These are phyloP conservation scores for Skeletonema marinoi DNA, from an alignment of 108 stramenopile species.

Conservation along the genomic window DNA sequence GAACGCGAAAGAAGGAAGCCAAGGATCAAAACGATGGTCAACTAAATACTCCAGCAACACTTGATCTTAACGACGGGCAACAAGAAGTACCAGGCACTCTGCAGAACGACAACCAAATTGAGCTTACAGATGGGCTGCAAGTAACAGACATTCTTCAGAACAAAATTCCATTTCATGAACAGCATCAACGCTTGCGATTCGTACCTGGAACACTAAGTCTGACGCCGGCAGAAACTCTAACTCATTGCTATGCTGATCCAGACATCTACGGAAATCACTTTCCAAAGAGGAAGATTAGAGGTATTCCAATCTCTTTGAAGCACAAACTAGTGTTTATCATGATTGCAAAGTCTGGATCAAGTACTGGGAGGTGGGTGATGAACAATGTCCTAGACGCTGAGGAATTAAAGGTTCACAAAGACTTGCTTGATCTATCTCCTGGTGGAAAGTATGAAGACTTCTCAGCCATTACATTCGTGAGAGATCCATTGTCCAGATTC, in stretches of 20 bases:
- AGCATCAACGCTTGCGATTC: conserved; percentile 15
- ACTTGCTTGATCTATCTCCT: not conserved
- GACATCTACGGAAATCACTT: conserved; percentile 25
- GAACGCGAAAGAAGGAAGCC: not conserved
- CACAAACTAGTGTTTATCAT: conserved; percentile 35
- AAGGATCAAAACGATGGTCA: not conserved
- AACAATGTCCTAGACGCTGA: conserved; percentile 27
- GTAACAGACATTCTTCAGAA: not conserved
- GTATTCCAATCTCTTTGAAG: conserved; percentile 31
- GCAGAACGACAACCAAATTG: not conserved
- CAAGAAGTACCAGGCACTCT: not conserved
- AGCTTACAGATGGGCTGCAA: not conserved
- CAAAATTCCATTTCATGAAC: not conserved
- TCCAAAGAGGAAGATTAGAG: not conserved
- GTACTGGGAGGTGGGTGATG: conserved; percentile 33
- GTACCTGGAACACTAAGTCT: conserved; percentile 20
- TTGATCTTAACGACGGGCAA: not conserved
- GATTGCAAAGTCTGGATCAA: conserved; percentile 41
- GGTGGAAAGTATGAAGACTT: conserved; percentile 26
- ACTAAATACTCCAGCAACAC: not conserved
- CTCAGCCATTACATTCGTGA: conserved; percentile 31
- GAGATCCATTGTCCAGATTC: conserved; percentile 31
- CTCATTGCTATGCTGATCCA: conserved; percentile 37
- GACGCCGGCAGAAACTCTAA: conserved; percentile 24
- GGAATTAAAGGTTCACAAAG: conserved; percentile 16